These are phyloP conservation scores for Diaporthe sp. DNA, from an alignment of 2,329 filamentous ascomycete genomes.

Conservation along the genomic window DNA sequence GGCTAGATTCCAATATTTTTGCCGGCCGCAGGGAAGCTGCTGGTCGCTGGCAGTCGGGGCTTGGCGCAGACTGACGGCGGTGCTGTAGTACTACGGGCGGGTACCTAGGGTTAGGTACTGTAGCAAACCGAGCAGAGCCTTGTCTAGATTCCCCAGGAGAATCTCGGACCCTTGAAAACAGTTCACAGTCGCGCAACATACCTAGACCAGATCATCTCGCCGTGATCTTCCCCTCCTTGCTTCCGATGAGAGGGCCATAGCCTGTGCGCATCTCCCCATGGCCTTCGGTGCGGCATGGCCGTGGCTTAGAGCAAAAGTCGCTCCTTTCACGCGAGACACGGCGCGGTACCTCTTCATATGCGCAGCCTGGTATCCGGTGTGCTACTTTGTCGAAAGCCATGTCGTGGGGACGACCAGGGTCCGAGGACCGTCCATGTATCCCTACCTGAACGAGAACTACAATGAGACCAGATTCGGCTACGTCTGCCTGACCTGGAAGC, in stretches of 20 bases:
- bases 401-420: slow-evolving; percentile 72
- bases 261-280: slow-evolving; percentile 31
- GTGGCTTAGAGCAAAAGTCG: slow-evolving; percentile 27
- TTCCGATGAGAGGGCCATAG: slow-evolving; percentile 15
- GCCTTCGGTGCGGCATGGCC: slow-evolving; percentile 37
- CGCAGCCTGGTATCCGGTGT: slow-evolving; percentile 73
- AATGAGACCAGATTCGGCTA: slow-evolving; percentile 69
- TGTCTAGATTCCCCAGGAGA: neutral
- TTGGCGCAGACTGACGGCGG: slow-evolving; percentile 7
- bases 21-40: slow-evolving; percentile 30
- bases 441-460: slow-evolving; percentile 78
- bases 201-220: neutral
- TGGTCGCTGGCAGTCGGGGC: neutral
- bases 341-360: slow-evolving; percentile 65
- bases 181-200: neutral
- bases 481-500: slow-evolving; percentile 71
- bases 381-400: slow-evolving; percentile 73
- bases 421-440: slow-evolving; percentile 80
- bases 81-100: neutral
- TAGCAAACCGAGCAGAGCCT: slow-evolving; percentile 12
- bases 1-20: slow-evolving; percentile 32
- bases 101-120: neutral
- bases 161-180: neutral
- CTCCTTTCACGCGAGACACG: slow-evolving; percentile 53
- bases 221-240: neutral